Base-by-base conservation (phyloP, 1,139 yeast genomes). In the Debaryomyces psychrophilus region DNA sequence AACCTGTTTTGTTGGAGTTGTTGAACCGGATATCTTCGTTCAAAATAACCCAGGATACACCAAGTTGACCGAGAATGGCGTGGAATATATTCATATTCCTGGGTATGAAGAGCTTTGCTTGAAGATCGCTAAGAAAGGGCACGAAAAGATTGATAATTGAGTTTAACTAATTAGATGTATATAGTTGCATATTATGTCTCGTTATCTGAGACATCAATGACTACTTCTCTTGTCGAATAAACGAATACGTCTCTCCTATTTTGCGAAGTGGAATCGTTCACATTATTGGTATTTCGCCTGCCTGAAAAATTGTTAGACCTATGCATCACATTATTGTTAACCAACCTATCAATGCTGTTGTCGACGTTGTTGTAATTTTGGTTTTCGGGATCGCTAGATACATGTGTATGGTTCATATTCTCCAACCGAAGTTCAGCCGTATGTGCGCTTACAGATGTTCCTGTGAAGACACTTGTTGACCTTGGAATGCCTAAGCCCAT, bases 1-100 rank as follows among this genome's bases (percentile, higher is more conserved):
- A 28, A 80, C 93, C 0, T 92, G 92, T 33, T 90, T 87, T 67
- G 97, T 93, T 5, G 99, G 99, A 0, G 95, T 90, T 1, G 64
- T 84, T 50, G 99, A 95, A 64, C 99, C 99, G 0, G 86, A 82
- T 35, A 87, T 87, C 2, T 95, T 95, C 70, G 89, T 95, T 12
- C 77, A 83, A 58, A 80, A 88, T 50, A 93, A 93, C 57, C 75
- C 81, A 2, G 89, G 97, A 25, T 68, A 68, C 18, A 61, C 68
- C 5, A 79, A 77, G 56, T 71, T 95, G 40, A 70, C 69, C 14
- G 73, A 65, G 0, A 70, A 74, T 0, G 87, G 85, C 0, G 76
- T 93, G 9, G 86, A 81, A 48, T 93, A 93, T 59, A 75, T 89
- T 20, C 88, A 85, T 52, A 80, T 93, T 22, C 88, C 93, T 0